Percentiles rank a stretch among this genome's conserved stretches.
Evolutionary conservation across 139 green algal genomes (phyloP).

Genomic region (Coelastrella sp.): DNA sequence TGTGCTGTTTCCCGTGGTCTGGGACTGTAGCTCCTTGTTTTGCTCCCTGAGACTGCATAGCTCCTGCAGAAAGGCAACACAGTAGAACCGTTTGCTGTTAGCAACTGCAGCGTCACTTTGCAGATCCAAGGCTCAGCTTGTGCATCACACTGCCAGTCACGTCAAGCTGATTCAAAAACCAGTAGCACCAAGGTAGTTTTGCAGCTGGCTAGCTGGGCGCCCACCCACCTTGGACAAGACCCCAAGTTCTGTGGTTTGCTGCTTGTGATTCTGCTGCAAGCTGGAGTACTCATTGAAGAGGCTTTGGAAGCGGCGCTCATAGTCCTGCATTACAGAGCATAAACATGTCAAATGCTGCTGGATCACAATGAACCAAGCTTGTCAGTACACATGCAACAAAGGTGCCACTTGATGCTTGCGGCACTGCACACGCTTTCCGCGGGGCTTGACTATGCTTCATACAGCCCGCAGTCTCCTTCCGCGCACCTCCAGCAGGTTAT

Average conservation of each 20-base stretch:
- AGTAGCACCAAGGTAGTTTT: too few relatives aligned
- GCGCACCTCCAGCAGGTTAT: conserved; percentile 35
- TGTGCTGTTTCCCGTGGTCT: background rate
- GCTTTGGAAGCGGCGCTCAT: conserved; percentile 13
- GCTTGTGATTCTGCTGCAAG: conserved; percentile 33
- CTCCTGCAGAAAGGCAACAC: conserved; percentile 17
- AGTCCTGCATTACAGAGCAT: conserved; percentile 20
- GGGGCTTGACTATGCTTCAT: too few relatives aligned
- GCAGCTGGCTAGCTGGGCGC: background rate
- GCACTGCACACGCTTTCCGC: too few relatives aligned
- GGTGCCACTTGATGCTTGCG: too few relatives aligned
- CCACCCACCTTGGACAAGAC: conserved; percentile 26
- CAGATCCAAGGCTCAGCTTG: background rate
- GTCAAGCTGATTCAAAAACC: too few relatives aligned
- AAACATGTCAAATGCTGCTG: background rate
- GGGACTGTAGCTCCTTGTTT: conserved; percentile 14
- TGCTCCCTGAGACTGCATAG: conserved; percentile 3
- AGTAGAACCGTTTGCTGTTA: background rate
- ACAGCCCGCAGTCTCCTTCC: too few relatives aligned
- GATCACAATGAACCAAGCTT: background rate
- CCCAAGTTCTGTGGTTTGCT: conserved; percentile 19
- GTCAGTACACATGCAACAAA: background rate
- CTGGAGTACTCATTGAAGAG: background rate
- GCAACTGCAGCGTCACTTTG: background rate
- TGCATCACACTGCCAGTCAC: too few relatives aligned